Conservation (phyloP, 805 yeast species). For the Aciculoconidium aculeatum region DNA sequence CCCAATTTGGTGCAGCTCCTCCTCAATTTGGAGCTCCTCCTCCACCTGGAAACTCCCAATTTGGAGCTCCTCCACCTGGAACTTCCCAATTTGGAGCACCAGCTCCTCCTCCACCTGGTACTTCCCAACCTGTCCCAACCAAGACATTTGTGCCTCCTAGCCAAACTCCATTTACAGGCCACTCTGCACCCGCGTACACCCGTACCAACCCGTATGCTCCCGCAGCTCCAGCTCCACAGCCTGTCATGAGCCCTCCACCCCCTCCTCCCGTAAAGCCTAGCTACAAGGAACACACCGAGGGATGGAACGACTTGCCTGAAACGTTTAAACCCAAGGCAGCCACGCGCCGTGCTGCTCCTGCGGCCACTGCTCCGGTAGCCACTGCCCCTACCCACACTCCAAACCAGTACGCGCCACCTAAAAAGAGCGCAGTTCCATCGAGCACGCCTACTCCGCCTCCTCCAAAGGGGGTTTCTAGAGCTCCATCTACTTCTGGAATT, state of each 20-base stretch:
- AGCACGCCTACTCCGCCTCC: slow-evolving; percentile 21
- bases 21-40: slow-evolving; percentile 13
- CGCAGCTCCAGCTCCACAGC: slow-evolving; percentile 2
- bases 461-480: slow-evolving; percentile 22
- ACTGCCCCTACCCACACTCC: slow-evolving; percentile 17
- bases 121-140: not conserved
- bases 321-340: slow-evolving; percentile 37
- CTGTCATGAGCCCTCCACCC: slow-evolving; percentile 17
- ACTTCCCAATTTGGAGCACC: slow-evolving; percentile 2
- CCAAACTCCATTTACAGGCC: too few relatives aligned
- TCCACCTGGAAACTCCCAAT: slow-evolving; percentile 17
- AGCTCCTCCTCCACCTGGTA: slow-evolving; percentile 1
- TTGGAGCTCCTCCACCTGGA: slow-evolving; percentile 7
- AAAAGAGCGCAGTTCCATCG: slow-evolving; percentile 19
- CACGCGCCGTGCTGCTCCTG: slow-evolving; percentile 42
- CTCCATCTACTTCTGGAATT: slow-evolving; percentile 17
- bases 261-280: slow-evolving; percentile 19
- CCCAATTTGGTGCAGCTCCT: slow-evolving; percentile 5
- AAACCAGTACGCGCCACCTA: slow-evolving; percentile 15
- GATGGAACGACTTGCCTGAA: slow-evolving; percentile 69
- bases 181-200: too few relatives aligned
- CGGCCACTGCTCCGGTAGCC: slow-evolving; percentile 22
- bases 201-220: slow-evolving; percentile 1
- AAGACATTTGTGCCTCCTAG: too few relatives aligned
- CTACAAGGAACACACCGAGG: slow-evolving; percentile 48